Evolutionary conservation across 768 basidiomycete species (phyloP), one percentile per base, ranked within the genome.

Genomic region (Hypholoma sublateritium): DNA sequence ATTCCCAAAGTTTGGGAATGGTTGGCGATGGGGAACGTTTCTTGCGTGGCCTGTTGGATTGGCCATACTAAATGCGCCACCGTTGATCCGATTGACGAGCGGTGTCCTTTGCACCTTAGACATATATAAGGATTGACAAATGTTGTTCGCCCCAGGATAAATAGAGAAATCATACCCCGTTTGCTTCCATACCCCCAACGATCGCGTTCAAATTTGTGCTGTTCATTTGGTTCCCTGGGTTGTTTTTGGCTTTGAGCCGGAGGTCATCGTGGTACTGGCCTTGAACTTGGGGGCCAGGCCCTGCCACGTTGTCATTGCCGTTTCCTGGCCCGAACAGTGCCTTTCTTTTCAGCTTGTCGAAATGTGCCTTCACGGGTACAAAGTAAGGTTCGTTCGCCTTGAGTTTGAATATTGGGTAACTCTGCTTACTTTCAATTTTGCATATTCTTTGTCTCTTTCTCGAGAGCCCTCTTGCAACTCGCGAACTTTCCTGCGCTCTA

Each of bases 401-500:
- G 22, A 19, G 32, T 22, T 24, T 4, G 36, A 43, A 19, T 11
- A 14, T n/a, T n/a, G 14, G 42, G 35, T 42, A 19, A 12, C 9
- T 3, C 42, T 41, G 11, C 49, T 28, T 25, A 84, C 92, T 79
- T 93, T 94, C 39, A 94, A 81, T 66, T 91, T 93, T 55, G 89
- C 88, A 65, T 93, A 94, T 65, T 93, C 93, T 65, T 88, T 92
- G 59, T 93, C 92, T 63, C 86, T 80, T 64, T 93, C 91, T 63
- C 85, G 80, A 2, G 87, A 78, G 1, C 81, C 73, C 36, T 94
- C 91, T 63, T 91, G 89, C 24, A 91, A 68, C 21, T 92, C 90
- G 6, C 85, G 79, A 32, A 82, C 79, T 65, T 86, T 92, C 19
- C 89, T 80, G 28, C 88, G 81, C 69, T 94, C 92, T 24, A 88